Evolutionary conservation across 2,329 filamentous ascomycete species (phyloP), one percentile per base, ranked within the genome.

Genomic region (Mycocentrospora acerina): DNA sequence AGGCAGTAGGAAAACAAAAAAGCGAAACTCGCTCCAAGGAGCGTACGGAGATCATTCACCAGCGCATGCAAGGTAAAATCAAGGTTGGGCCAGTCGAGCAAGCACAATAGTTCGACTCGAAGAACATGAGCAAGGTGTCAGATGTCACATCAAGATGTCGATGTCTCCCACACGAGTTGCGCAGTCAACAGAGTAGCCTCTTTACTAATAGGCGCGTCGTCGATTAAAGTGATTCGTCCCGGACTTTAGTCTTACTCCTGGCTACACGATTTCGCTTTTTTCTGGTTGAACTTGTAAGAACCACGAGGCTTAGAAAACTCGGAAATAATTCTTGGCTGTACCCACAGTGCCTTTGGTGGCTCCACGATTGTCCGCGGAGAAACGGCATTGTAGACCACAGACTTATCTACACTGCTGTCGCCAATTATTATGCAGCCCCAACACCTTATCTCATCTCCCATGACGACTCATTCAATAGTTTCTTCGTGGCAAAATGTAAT

Each of bases 21-120:
- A 46, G 38, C 13, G 53, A 55, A 24, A 29, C 46, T 16, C 55
- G 57, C 32, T 53, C 48, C 24, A 58, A 48, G 30, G 70, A 75
- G 37, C 81, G 77, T 60, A 77, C 73, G 29, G 76, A 75, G 35
- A 69, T 62, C 25, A 46, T 64, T 29, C 66, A 64, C 37, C 60
- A 67, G 41, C 60, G 66, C 26, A 64, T 69, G 11, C 63, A 70
- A 36, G 69, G 73, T 34, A 55, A 69, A 42, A 70, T 79, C 3
- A 63, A 60, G 38, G 74, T 79, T 31, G 78, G 77, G 4, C 76
- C 77, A 19, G 31, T 64, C 25, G 43, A 33, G 16, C 35, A 44
- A 26, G 34, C 29, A 15, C 39, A 40, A 9, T 22, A 36, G 6
- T 19, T 13, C n/a, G n/a, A n/a, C n/a, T n/a, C n/a, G n/a, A n/a